Evolutionary conservation across 352 stramenopile species (phyloP).

Genomic region (Plasmopara viticola): DNA sequence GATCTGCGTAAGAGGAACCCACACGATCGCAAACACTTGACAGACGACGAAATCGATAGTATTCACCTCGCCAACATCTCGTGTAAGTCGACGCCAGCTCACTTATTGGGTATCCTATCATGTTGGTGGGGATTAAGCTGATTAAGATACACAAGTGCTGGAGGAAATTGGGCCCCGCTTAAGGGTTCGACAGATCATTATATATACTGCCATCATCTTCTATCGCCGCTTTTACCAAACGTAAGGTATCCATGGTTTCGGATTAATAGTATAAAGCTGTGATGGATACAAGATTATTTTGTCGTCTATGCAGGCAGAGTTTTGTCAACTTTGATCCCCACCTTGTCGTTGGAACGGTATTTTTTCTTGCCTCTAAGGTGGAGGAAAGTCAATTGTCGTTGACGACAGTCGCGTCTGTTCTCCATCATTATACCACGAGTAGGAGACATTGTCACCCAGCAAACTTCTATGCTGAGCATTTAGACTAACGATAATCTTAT

Average conservation of each 20-base stretch:
- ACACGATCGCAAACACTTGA: slow-evolving; percentile 66
- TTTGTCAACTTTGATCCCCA: slow-evolving; percentile 87
- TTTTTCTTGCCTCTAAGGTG: slow-evolving; percentile 84
- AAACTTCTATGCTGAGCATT: neutral
- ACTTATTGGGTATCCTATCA: neutral
- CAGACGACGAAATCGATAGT: slow-evolving; percentile 82
- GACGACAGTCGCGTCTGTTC: slow-evolving; percentile 66
- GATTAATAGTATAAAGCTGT: no score
- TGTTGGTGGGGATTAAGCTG: slow-evolving; percentile 1
- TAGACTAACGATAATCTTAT: neutral
- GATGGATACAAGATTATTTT: neutral
- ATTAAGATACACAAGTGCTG: slow-evolving; percentile 42
- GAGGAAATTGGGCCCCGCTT: slow-evolving; percentile 77
- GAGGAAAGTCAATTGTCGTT: slow-evolving; percentile 83
- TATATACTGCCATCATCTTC: slow-evolving; percentile 87
- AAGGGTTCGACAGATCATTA: slow-evolving; percentile 85
- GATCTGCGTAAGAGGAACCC: slow-evolving; percentile 77
- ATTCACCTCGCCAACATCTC: slow-evolving; percentile 86
- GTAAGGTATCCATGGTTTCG: slow-evolving; percentile 22
- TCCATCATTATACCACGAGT: slow-evolving; percentile 86
- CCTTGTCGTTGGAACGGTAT: slow-evolving; percentile 76
- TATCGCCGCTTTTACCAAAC: slow-evolving; percentile 87
- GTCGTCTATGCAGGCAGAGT: slow-evolving; percentile 55
- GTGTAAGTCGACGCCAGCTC: slow-evolving; percentile 26
- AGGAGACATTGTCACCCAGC: slow-evolving; percentile 3